These are phyloP conservation scores for Tuber brumale DNA, from an alignment of 495 filamentous ascomycete genomes.

Conservation along the genomic window DNA sequence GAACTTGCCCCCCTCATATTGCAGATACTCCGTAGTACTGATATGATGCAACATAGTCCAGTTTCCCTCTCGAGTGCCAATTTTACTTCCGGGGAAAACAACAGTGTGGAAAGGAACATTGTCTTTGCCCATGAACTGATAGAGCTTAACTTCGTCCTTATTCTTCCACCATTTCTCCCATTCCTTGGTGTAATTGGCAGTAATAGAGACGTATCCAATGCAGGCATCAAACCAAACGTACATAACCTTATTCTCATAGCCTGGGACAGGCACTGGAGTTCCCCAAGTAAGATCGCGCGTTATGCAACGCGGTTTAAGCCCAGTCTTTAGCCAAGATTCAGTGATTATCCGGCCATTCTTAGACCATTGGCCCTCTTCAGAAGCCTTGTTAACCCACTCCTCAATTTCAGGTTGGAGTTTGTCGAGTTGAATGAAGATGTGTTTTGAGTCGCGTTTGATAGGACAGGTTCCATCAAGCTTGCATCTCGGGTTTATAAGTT, in stretches of 20 bases:
- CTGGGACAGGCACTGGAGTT: slow-evolving; percentile 58
- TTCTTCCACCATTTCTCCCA: slow-evolving; percentile 97
- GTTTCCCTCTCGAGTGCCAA: slow-evolving; percentile 68
- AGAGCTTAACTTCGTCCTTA: slow-evolving; percentile 72
- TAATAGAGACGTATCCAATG: slow-evolving; percentile 93
- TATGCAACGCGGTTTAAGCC: slow-evolving; percentile 75
- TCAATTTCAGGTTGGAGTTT: slow-evolving; percentile 67
- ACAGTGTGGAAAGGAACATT: slow-evolving; percentile 93
- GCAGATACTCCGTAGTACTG: slow-evolving; percentile 88
- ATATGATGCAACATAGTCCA: slow-evolving; percentile 91
- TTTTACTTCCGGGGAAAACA: slow-evolving; percentile 81
- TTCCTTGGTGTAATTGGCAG: slow-evolving; percentile 79
- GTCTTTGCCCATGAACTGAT: slow-evolving; percentile 98
- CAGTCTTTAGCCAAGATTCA: slow-evolving; percentile 72
- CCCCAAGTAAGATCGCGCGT: slow-evolving; percentile 93
- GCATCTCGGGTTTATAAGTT: slow-evolving; percentile 58
- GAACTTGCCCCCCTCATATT: slow-evolving; percentile 95
- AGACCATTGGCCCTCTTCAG: slow-evolving; percentile 63
- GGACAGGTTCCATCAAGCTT: slow-evolving; percentile 79
- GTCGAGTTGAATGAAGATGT: slow-evolving; percentile 73
- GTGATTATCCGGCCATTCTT: slow-evolving; percentile 66
- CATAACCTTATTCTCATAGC: slow-evolving; percentile 74
- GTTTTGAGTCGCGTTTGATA: slow-evolving; percentile 61
- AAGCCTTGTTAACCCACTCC: slow-evolving; percentile 58
- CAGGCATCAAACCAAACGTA: slow-evolving; percentile 99